Conservation (phyloP, 768 basidiomycete genomes). For the Lactifluus volemus region DNA sequence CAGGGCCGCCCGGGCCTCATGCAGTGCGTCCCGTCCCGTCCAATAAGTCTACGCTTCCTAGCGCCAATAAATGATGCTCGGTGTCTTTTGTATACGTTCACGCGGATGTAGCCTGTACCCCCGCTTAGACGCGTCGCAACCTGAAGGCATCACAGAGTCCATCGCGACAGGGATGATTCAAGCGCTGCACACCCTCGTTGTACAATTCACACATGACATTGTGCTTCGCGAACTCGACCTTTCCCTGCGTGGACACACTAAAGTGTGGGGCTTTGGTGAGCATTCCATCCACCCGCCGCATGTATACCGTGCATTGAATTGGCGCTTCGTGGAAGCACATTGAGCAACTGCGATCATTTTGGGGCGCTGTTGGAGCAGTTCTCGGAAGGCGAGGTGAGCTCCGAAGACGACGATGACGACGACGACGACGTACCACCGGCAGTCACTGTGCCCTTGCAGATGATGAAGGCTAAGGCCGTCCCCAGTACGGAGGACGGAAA, state of each 20-base stretch:
- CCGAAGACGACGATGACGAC: background rate
- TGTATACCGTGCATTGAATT: conserved; percentile 23
- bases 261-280: conserved; percentile 44
- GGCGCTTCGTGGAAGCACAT: conserved; percentile 27
- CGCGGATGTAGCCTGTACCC: conserved; percentile 24
- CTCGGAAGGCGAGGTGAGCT: conserved; percentile 7
- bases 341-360: conserved; percentile 36
- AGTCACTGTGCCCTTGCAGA: conserved; percentile 6
- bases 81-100: too few species aligned
- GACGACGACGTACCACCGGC: conserved; percentile 2
- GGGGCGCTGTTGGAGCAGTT: conserved; percentile 24
- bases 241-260: conserved; percentile 47
- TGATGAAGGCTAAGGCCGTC: conserved; percentile 5
- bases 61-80: background rate
- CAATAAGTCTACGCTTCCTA: too few species aligned
- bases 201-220: conserved; percentile 41
- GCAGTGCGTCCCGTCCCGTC: too few species aligned
- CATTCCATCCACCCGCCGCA: conserved; percentile 29
- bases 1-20: too few species aligned
- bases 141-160: conserved; percentile 21
- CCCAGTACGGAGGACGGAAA: background rate
- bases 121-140: conserved; percentile 20
- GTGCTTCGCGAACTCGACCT: conserved; percentile 49
- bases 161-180: conserved; percentile 45
- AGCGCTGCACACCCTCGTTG: conserved; percentile 28